Evolutionary conservation across 345 rosid species (phyloP).

Genomic region (Salix dunnii): DNA sequence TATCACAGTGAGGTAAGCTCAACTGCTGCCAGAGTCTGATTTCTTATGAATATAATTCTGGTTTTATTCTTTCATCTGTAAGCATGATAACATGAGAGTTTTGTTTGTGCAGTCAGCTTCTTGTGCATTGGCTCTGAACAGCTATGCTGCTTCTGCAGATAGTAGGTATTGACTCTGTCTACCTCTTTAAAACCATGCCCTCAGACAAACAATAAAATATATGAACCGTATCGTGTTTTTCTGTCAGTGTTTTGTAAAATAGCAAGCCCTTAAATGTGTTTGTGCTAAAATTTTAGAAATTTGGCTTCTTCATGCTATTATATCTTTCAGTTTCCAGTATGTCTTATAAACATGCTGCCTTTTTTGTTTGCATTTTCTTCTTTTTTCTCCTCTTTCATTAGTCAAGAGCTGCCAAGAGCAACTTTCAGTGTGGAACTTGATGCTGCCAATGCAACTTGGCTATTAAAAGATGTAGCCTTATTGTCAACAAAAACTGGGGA

Average conservation of each 20-base stretch:
- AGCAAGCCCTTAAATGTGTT: background rate
- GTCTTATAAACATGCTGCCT: background rate
- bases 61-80: slow-evolving; percentile 1
- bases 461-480: slow-evolving; percentile 74
- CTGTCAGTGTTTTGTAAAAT: background rate
- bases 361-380: background rate
- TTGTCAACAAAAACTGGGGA: slow-evolving; percentile 90
- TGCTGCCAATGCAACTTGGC: slow-evolving; percentile 88
- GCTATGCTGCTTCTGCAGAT: slow-evolving; percentile 68
- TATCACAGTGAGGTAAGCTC: slow-evolving; percentile 84
- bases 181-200: slow-evolving; percentile 8
- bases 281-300: background rate
- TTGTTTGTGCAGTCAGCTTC: slow-evolving; percentile 78
- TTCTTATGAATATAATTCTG: slow-evolving; percentile 7
- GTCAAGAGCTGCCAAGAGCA: slow-evolving; percentile 91
- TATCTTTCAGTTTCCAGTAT: background rate
- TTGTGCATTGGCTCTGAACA: slow-evolving; percentile 80
- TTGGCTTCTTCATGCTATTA: background rate
- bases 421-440: slow-evolving; percentile 88
- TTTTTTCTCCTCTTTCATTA: slow-evolving; percentile 34
- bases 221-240: background rate
- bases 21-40: background rate
- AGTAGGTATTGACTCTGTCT: slow-evolving; percentile 52
- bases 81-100: slow-evolving; percentile 7
- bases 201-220: background rate